Evolutionary conservation across 306 rosid species (phyloP), one percentile per base, ranked within the genome.

Genomic region (Ceratonia siliqua): DNA sequence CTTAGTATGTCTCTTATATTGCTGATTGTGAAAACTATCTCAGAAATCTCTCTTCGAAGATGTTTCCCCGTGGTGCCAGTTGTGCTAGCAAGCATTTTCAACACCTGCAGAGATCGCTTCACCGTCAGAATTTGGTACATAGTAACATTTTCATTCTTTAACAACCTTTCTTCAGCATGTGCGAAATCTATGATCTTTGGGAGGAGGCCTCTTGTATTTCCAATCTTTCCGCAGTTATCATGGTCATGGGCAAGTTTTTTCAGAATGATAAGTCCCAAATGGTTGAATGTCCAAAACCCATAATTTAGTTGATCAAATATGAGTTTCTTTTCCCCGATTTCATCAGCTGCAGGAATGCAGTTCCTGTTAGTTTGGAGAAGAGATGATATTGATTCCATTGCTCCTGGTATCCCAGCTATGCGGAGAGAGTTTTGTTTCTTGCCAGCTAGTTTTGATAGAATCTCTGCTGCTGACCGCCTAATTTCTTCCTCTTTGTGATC

Each of bases 161-260:
- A 85, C 68, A 89, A 28, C 49, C 83, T 82, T 78, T 92, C 96
- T 62, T 82, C 97, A 1, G 86, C 88, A 49, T 89, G 97, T 22
- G 97, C 84, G 76, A 92, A 90, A 33, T 90, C 96, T 69, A 95
- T 80, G 77, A 95, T 89, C 79, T 95, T 95, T 36, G 96, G 91
- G n/a, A 95, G 89, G 20, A 95, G 90, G 65, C 93, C 98, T 73
- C 93, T 90, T 55, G 99, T 92, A 71, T 82, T 87, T 46, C 97
- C 99, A 58, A 95, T 95, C 84, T 95, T 95, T 28, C 99, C 98
- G 41, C 97, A 92, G 77, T 90, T 95, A 58, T 95, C 98, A 14
- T 83, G 99, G 73, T 92, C 90, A 5, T 75, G 91, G 0, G 98
- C 96, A 57, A 95, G 97, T 74, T 92, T 90, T 46, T 90, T 95